Evolutionary conservation across 2,329 filamentous ascomycete species (phyloP), one percentile per base, ranked within the genome.

Genomic region (Magnaporthiopsis incrustans): DNA sequence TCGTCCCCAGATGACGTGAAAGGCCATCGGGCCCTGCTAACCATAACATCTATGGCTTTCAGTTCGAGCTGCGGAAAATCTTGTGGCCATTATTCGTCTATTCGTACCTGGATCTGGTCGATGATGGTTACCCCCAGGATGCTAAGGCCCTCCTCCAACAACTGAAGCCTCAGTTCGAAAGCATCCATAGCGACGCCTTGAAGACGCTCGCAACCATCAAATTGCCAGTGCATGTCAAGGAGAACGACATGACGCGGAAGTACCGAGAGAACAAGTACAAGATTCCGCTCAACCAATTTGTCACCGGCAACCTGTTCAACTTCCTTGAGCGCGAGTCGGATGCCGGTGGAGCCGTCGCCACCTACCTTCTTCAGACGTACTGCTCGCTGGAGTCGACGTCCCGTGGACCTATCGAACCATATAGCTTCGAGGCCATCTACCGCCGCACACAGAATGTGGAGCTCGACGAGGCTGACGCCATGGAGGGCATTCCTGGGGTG

Each of bases 11-110:
- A 26, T 14, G 27, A 53, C n/a, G 25, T 26, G 59, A 14, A 60
- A 60, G 12, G 3, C 26, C 65, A 62, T 60, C 57, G 22, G 3
- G 33, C 4, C 4, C 57, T 18, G 35, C 68, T 74, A 50, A 72
- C 61, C 22, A 58, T 10, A 22, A 14, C 3, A 15, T 30, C n/a
- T n/a, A 22, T 7, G 10, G 2, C 59, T 14, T 65, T 15, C 67
- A 93, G 86, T 92, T 94, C 59, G 95, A 99, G 77, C 81, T 99
- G 3, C 84, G 86, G 65, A 92, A 96, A 69, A 81, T 98, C 4
- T 78, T 97, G 22, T 99, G 95, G 92, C 95, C 95, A 0, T 79
- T 96, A 0, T 98, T 97, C 71, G 90, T 98, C 62, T 96, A 99
- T 76, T 95, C 91, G 0, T 97, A 90, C 72, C 80, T 99, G 32